phyloP scores from a whole-genome alignment of 2,329 filamentous ascomycete species.

The Dothideomycetes sp. region DNA sequence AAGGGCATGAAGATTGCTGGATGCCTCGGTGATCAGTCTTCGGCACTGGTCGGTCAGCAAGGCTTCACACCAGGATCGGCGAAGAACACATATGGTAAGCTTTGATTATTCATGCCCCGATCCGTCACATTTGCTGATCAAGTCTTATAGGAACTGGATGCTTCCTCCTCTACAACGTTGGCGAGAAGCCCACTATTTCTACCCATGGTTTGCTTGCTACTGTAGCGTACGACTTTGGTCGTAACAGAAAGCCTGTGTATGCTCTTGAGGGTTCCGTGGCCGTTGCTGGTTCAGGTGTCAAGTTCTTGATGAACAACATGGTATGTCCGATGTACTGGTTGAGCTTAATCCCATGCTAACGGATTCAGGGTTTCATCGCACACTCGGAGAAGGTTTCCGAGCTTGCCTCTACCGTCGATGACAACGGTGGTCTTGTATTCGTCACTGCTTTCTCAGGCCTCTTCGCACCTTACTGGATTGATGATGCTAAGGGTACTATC shows the following conservation, averaged over 20 bases:
- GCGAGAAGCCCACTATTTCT: constrained; percentile 70
- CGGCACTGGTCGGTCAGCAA: constrained; percentile 72
- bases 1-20: constrained; percentile 65
- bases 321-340: too few species aligned
- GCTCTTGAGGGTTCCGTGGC: constrained; percentile 78
- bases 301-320: constrained; percentile 59
- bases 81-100: constrained; percentile 70
- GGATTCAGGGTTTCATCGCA: constrained; percentile 53
- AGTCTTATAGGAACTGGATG: constrained; percentile 52
- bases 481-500: constrained; percentile 75
- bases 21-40: constrained; percentile 68
- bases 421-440: constrained; percentile 71
- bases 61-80: constrained; percentile 70
- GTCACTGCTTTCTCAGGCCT: constrained; percentile 82
- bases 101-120: neutral
- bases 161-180: constrained; percentile 79
- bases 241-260: constrained; percentile 56
- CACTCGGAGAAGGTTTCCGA: constrained; percentile 52
- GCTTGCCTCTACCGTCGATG: constrained; percentile 50
- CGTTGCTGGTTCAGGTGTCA: constrained; percentile 71
- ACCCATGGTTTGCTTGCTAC: constrained; percentile 72
- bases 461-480: constrained; percentile 86
- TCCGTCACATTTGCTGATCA: neutral
- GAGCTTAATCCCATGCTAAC: too few species aligned
- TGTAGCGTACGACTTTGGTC: constrained; percentile 69